Percentiles rank a stretch among this genome's conserved stretches.
phyloP scores from a whole-genome alignment of 2,329 filamentous ascomycete genomes.

The Ceratocystis cacaofunesta region DNA sequence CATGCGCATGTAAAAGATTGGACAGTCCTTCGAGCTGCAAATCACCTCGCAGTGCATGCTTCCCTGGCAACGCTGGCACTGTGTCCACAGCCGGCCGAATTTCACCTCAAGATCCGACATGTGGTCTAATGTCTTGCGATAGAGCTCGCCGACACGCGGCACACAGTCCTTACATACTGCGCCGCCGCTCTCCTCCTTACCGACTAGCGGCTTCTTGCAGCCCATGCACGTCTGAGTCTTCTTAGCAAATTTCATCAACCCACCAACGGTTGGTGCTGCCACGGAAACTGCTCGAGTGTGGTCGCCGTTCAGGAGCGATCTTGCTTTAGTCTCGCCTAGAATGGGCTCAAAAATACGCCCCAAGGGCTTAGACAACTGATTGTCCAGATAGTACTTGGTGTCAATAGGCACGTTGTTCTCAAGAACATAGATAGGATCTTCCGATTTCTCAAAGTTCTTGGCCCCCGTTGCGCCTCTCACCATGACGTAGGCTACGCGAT shows the following conservation, averaged over 20 bases:
- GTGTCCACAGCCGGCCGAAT: constrained; percentile 89
- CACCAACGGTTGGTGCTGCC: constrained; percentile 77
- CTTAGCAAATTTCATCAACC: constrained; percentile 96
- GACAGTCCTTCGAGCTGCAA: constrained; percentile 88
- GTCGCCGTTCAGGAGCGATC: constrained; percentile 72
- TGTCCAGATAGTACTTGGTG: constrained; percentile 96
- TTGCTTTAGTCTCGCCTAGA: constrained; percentile 80
- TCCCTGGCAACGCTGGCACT: constrained; percentile 93
- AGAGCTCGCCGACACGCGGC: constrained; percentile 76
- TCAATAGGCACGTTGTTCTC: constrained; percentile 98
- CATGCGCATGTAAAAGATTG: constrained; percentile 99
- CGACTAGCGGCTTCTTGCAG: constrained; percentile 87
- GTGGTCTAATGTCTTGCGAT: constrained; percentile 77
- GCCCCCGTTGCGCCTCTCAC: constrained; percentile 76
- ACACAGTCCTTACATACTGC: constrained; percentile 81
- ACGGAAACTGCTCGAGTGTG: constrained; percentile 93
- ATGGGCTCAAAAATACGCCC: constrained; percentile 96
- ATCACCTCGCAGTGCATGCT: constrained; percentile 98
- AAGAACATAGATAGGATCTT: constrained; percentile 91
- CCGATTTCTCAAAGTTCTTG: constrained; percentile 93
- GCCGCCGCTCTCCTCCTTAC: constrained; percentile 63
- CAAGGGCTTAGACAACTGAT: constrained; percentile 89
- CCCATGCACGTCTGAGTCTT: constrained; percentile 98
- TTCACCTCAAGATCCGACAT: constrained; percentile 85
- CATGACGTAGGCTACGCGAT: constrained; percentile 97